A percentile compares a stretch with the other conserved stretches of the same genome.
Evolutionary conservation across 73 alveolate genomes (phyloP).

Genomic region (Tetrahymena borealis): DNA sequence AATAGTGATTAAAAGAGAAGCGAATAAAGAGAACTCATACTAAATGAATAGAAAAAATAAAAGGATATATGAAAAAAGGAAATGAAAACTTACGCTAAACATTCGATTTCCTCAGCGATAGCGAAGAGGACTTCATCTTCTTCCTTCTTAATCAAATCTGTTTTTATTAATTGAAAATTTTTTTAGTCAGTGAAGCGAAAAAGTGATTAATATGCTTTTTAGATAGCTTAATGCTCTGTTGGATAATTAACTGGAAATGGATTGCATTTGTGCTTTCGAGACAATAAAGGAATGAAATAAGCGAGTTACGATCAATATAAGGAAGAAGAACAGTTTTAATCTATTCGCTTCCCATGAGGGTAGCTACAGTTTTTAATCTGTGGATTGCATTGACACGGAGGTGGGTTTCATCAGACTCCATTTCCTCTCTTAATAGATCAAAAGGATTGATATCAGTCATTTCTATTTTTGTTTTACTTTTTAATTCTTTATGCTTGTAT

Average conservation of each 20-base stretch:
- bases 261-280: constrained; percentile 16
- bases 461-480: background rate
- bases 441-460: constrained; percentile 60
- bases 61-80: background rate
- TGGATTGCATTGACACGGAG: constrained; percentile 95
- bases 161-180: background rate
- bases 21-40: background rate
- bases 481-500: background rate
- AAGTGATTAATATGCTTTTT: constrained; percentile 44
- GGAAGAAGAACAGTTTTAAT: constrained; percentile 76
- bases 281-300: background rate
- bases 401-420: constrained; percentile 91
- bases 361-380: constrained; percentile 79
- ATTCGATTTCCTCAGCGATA: constrained; percentile 90
- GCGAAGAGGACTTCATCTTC: constrained; percentile 97
- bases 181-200: constrained; percentile 50
- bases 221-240: background rate
- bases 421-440: constrained; percentile 85
- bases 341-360: constrained; percentile 71
- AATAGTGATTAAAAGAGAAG: background rate
- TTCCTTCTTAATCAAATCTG: constrained; percentile 57
- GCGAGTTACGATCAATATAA: constrained; percentile 55
- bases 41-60: background rate
- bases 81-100: constrained; percentile 23
- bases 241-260: no score